Conservation (phyloP, 2,329 filamentous ascomycete genomes). For the Clarireedia hainanense region DNA sequence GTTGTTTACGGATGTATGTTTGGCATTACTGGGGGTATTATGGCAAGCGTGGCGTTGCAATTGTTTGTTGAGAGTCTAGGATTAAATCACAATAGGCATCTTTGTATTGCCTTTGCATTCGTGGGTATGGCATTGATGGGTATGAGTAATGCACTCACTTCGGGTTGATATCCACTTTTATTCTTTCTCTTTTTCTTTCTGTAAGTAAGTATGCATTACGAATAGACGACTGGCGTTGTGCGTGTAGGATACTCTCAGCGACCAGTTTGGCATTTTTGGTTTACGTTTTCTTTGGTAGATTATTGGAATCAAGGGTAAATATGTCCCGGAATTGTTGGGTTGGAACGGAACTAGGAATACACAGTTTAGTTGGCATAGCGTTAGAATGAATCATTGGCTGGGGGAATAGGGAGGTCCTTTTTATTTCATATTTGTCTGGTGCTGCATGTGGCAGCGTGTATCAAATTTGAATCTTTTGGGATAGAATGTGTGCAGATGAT, state of each 20-base stretch:
- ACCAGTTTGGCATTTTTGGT: neutral
- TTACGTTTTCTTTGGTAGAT: neutral
- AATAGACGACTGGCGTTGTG: neutral
- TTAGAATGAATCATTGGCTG: too few relatives aligned
- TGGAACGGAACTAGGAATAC: too few relatives aligned
- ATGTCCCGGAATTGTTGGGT: too few relatives aligned
- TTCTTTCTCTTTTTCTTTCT: neutral
- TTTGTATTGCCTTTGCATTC: slow-evolving; percentile 77
- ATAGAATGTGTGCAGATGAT: too few relatives aligned
- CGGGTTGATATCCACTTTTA: slow-evolving; percentile 23
- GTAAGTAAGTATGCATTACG: slow-evolving; percentile 1
- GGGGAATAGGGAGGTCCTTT: too few relatives aligned
- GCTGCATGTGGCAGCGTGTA: too few relatives aligned
- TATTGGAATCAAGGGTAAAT: neutral
- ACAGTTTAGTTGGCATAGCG: too few relatives aligned
- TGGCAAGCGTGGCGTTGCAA: slow-evolving; percentile 87
- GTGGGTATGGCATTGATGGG: slow-evolving; percentile 83
- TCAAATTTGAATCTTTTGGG: too few relatives aligned
- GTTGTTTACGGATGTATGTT: slow-evolving; percentile 75
- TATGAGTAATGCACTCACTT: slow-evolving; percentile 76
- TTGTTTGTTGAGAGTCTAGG: slow-evolving; percentile 81
- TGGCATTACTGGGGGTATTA: slow-evolving; percentile 83
- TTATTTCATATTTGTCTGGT: too few relatives aligned
- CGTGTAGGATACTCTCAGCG: slow-evolving; percentile 1
- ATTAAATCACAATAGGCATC: slow-evolving; percentile 67